Percentiles rank a stretch among this genome's conserved stretches.
Conservation (phyloP, 2,329 filamentous ascomycete genomes). For the Colletotrichum sp. region DNA sequence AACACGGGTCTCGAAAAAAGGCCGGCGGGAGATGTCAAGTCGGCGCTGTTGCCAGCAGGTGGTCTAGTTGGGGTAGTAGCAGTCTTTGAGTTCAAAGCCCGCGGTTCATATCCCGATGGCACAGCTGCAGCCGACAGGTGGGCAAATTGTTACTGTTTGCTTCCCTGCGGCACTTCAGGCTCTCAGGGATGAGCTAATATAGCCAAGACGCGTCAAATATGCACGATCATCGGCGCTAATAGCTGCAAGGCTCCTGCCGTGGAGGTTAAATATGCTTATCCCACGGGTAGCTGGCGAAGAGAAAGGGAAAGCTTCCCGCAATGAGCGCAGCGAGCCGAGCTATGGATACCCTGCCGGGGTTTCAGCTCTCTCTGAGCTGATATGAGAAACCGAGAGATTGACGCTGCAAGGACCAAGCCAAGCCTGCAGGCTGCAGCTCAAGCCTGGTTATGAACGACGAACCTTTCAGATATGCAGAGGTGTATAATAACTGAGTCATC, state of each 20-base stretch:
- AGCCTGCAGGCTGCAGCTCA: background rate
- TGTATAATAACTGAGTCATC: background rate
- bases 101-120: background rate
- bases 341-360: background rate
- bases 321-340: background rate
- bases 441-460: background rate
- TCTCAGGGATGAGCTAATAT: background rate
- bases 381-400: background rate
- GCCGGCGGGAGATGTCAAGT: background rate
- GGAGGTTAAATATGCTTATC: background rate
- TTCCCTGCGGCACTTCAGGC: background rate
- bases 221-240: background rate
- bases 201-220: background rate
- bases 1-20: background rate
- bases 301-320: background rate
- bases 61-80: background rate
- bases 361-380: background rate
- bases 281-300: background rate
- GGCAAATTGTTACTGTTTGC: background rate
- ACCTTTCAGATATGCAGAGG: background rate
- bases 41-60: background rate
- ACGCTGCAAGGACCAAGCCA: background rate
- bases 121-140: background rate
- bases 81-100: background rate
- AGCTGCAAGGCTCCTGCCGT: background rate